Evolutionary conservation across 495 filamentous ascomycete genomes (phyloP).

Genomic region (Neurospora sp.): DNA sequence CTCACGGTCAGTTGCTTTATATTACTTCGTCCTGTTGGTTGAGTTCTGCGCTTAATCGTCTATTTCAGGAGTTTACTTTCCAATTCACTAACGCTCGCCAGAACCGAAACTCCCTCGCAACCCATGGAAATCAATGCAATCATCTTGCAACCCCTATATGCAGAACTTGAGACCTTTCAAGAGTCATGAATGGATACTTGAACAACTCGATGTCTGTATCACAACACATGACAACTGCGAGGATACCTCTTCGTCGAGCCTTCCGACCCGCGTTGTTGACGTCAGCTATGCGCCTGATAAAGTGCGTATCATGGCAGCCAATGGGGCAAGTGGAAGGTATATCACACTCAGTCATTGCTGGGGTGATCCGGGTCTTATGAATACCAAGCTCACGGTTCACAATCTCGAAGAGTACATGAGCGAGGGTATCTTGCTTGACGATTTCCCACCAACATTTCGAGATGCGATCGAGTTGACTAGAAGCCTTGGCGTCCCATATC

Average conservation of each 20-base stretch:
- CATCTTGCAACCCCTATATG: too few species aligned
- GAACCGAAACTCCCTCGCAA: neutral
- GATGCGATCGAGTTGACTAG: neutral
- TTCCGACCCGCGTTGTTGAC: neutral
- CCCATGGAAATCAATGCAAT: neutral
- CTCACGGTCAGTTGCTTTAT: too few species aligned
- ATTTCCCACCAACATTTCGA: neutral
- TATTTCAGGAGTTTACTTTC: too few species aligned
- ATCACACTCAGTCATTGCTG: neutral
- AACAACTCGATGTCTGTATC: neutral
- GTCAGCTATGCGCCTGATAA: neutral
- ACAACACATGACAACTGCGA: neutral
- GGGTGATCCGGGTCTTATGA: neutral
- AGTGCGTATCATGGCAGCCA: neutral
- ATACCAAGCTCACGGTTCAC: neutral
- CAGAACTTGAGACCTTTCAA: neutral
- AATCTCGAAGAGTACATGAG: neutral
- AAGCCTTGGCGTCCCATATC: neutral
- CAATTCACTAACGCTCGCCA: too few species aligned
- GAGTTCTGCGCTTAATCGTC: too few species aligned
- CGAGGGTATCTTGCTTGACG: neutral
- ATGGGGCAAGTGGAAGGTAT: neutral
- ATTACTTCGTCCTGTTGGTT: too few species aligned
- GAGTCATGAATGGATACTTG: neutral
- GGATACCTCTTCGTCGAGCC: neutral